Conservation (phyloP, 1,284 basidiomycete species). For the Pseudozyma sp. region DNA sequence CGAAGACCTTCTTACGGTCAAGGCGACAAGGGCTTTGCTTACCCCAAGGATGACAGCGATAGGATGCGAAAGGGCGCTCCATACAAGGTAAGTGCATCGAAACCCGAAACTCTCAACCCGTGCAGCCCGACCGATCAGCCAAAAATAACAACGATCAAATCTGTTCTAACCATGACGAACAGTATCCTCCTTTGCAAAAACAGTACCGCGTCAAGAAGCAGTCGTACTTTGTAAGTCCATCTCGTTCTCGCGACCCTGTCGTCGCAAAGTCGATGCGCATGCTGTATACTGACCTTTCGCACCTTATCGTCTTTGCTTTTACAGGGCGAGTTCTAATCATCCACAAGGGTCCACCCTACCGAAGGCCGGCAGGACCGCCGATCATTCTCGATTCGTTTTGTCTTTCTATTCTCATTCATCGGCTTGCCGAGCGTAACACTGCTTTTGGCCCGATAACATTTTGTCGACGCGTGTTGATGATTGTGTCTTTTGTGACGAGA, state of each 20-base stretch:
- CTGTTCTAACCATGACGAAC: conserved; percentile 50
- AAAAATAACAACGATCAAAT: conserved; percentile 31
- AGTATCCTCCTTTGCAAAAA: conserved; percentile 61
- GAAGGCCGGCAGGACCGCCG: no score
- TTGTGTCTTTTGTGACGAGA: not conserved
- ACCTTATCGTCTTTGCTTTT: not conserved
- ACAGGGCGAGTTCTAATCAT: not conserved
- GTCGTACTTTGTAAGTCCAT: conserved; percentile 60
- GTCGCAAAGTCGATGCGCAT: no score
- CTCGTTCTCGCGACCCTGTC: no score
- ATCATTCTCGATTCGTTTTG: not conserved
- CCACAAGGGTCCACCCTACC: no score
- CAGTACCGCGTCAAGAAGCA: conserved; percentile 62
- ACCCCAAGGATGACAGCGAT: conserved; percentile 61
- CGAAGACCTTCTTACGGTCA: conserved; percentile 56
- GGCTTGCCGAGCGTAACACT: not conserved
- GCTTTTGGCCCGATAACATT: no score
- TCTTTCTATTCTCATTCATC: not conserved
- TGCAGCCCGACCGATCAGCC: not conserved
- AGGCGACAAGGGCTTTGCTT: conserved; percentile 57
- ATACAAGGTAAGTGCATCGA: conserved; percentile 55
- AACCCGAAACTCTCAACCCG: no score
- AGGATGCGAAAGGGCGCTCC: conserved; percentile 59
- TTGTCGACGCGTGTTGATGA: conserved; percentile 5
- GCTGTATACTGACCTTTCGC: no score